Evolutionary conservation across 1,139 yeast genomes (phyloP).

Genomic region (Candida dubliniensis): DNA sequence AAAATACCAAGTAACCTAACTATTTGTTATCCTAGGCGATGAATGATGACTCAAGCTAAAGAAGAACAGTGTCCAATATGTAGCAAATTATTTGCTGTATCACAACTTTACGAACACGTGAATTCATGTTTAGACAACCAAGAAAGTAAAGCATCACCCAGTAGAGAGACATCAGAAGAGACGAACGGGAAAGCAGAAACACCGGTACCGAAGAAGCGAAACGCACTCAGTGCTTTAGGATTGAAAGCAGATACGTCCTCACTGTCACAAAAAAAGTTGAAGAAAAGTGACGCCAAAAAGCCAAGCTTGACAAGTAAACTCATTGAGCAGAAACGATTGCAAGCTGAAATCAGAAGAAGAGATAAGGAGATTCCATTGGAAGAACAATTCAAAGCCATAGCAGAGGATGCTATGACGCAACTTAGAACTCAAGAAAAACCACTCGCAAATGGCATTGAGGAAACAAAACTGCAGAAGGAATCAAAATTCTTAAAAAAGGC

Average conservation of each 20-base stretch:
- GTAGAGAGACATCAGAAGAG: slow-evolving; percentile 5
- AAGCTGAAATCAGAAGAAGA: slow-evolving; percentile 14
- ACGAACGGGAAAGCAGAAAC: slow-evolving; percentile 8
- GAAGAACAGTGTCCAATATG: slow-evolving; percentile 39
- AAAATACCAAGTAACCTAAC: background rate
- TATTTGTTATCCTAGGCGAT: background rate
- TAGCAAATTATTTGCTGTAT: slow-evolving; percentile 21
- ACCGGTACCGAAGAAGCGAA: slow-evolving; percentile 11
- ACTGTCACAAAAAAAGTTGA: slow-evolving; percentile 20
- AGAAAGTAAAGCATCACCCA: slow-evolving; percentile 8
- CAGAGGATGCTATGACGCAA: background rate
- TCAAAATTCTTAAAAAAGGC: slow-evolving; percentile 14
- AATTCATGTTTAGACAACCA: slow-evolving; percentile 34
- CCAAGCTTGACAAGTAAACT: slow-evolving; percentile 33
- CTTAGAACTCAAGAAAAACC: slow-evolving; percentile 1
- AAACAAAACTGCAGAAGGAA: slow-evolving; percentile 8
- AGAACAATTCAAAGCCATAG: slow-evolving; percentile 10
- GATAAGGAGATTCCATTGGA: slow-evolving; percentile 12
- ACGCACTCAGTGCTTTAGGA: slow-evolving; percentile 33
- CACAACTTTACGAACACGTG: slow-evolving; percentile 41
- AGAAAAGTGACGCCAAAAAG: slow-evolving; percentile 20
- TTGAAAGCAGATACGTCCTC: slow-evolving; percentile 25
- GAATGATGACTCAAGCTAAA: background rate
- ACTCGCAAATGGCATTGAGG: background rate
- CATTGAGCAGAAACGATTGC: slow-evolving; percentile 33